Evolutionary conservation across 2,329 filamentous ascomycete species (phyloP).

Genomic region (Talaromyces sp.): DNA sequence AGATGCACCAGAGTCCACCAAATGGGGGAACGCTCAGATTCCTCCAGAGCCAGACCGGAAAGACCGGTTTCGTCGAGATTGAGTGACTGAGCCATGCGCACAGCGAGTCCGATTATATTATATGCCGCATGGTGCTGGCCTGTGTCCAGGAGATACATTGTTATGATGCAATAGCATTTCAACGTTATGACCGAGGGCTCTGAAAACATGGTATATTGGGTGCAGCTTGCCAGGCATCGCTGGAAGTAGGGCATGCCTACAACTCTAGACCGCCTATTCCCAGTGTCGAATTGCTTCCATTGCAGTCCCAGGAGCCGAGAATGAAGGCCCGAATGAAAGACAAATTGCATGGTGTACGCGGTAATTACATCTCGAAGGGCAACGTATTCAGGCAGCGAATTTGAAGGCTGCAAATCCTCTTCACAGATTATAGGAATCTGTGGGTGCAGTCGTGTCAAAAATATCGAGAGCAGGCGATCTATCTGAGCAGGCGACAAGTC

Average conservation of each 20-base stretch:
- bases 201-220: conserved; percentile 14
- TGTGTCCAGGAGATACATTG: conserved; percentile 17
- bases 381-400: background rate
- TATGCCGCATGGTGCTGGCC: conserved; percentile 18
- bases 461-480: conserved; percentile 10
- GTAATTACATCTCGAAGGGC: conserved; percentile 16
- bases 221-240: conserved; percentile 13
- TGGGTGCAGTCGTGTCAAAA: conserved; percentile 14
- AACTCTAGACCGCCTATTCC: background rate
- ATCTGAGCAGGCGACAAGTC: conserved; percentile 1
- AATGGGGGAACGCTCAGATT: conserved; percentile 8
- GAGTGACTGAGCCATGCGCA: conserved; percentile 18
- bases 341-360: conserved; percentile 17
- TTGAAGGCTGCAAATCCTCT: conserved; percentile 7
- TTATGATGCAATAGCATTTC: conserved; percentile 19
- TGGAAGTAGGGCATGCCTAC: conserved; percentile 18
- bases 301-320: conserved; percentile 16
- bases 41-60: background rate
- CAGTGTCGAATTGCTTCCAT: conserved; percentile 11
- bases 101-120: conserved; percentile 19
- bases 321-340: conserved; percentile 16
- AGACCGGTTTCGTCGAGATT: conserved; percentile 9
- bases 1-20: conserved; percentile 19
- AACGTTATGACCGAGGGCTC: conserved; percentile 13
- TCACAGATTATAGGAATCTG: conserved; percentile 11